Conservation (phyloP, 495 filamentous ascomycete genomes). For the Cercophora samala region DNA sequence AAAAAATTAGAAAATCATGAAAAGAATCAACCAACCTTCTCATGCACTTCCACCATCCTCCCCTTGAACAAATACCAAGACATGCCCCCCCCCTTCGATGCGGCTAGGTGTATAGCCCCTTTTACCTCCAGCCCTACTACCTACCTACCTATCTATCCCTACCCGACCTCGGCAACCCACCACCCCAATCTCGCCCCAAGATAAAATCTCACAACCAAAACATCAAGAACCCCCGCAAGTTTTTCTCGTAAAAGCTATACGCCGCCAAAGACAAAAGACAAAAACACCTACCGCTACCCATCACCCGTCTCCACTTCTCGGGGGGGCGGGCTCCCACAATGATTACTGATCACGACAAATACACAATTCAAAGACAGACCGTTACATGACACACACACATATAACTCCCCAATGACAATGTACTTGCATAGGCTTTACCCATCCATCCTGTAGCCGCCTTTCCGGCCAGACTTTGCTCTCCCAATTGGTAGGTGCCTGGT, state of each 20-base stretch:
- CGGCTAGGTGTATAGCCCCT: neutral
- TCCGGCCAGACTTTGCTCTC: too few relatives aligned
- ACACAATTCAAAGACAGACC: neutral
- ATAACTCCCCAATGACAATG: too few relatives aligned
- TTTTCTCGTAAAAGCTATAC: neutral
- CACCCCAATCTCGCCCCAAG: neutral
- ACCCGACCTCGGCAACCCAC: neutral
- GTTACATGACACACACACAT: too few relatives aligned
- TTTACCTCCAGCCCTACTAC: neutral
- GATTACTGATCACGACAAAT: conserved; percentile 1
- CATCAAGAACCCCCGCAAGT: too few relatives aligned
- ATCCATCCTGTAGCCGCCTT: too few relatives aligned
- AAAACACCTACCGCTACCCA: neutral
- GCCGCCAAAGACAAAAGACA: neutral
- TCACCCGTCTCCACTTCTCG: neutral
- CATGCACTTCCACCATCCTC: neutral
- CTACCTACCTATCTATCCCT: neutral
- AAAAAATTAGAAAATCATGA: neutral
- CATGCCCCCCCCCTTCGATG: too few relatives aligned
- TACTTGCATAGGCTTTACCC: too few relatives aligned
- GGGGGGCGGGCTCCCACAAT: too few relatives aligned
- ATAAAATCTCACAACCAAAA: too few relatives aligned
- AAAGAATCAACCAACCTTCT: neutral
- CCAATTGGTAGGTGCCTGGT: too few relatives aligned
- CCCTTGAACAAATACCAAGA: neutral